Base-by-base conservation (phyloP, 148 eudicot genomes). In the Simmondsia chinensis region DNA sequence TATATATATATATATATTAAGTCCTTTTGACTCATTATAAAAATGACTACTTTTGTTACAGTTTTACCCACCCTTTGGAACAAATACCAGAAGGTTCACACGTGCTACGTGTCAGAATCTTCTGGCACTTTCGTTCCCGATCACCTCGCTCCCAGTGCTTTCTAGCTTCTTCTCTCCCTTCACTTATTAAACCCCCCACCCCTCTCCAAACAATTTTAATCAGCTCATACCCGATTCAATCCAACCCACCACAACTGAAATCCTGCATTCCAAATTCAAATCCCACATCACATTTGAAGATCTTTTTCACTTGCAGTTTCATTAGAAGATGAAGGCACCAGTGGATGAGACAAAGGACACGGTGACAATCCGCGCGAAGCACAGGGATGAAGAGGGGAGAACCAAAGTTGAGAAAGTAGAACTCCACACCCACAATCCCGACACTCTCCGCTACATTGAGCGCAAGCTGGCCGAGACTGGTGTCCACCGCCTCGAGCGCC, bases 381-480 rank as follows among this genome's bases (percentile, higher is more conserved):
- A 66, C 72, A 9, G 43, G 1, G 70, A 77, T 60, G 95, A 85
- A 1, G 78, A 78, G 41, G 83, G 87, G 0, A 45, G 24, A 7
- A 65, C 68, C n/a, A 50, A 1, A 4, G 54, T 74, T 4, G 80
- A 77, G 46, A 81, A 63, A 9, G 21, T 61, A 0, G 70, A 78
- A 10, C 27, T 67, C 0, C 9, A 25, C 13, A 34, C 67, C 0
- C 78, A 60, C 52, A 59, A 75, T 29, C 16, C 55, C 3, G 83
- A 78, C 24, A 70, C 71, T 0, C 23, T 76, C 0, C 74, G 60
- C 42, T 60, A 83, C 55, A 19, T 72, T 0, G 77, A 73, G 63
- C 63, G 46, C 59, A 86, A 86, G 48, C 77, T 82, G 3, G 48
- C 66, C 3, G 81, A 81, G 62, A 79, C 69, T 31, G 88, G 96